Base-by-base conservation (phyloP, 1,139 yeast genomes). In the Pichia sp. region DNA sequence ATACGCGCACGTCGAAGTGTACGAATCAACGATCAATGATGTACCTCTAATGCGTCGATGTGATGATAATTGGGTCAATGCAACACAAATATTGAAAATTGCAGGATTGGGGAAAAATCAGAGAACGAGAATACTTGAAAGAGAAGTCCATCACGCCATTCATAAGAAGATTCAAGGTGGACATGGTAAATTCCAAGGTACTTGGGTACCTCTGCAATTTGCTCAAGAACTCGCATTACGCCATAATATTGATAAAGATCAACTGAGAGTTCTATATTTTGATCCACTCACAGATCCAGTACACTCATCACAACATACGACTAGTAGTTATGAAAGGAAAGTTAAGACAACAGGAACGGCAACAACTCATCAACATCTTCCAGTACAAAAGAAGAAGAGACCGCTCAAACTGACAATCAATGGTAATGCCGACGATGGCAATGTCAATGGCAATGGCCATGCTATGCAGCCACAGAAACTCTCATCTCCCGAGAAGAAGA, bases 151-250 rank as follows among this genome's bases (percentile, higher is more conserved):
- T 47, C 64, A 72, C 0, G 70, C 72, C 5, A 55, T 61, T 13
- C 81, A 74, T 47, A 77, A 72, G 46, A 74, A 74, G 49, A 74
- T 74, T 17, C 81, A 74, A 55, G 81, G 81, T 27, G 81, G 81
- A 1, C 73, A 72, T 51, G 80, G 81, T 10, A 67, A 74, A 42
- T 74, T 72, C 49, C 81, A 74, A 51, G 81, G 81, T 9, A 74
- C 81, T 5, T 74, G 74, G 62, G 74, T 73, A 9, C 79, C 79
- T 0, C 59, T 62, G 5, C 74, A 70, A 37, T 46, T 55, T 34
- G 80, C 79, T 14, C 67, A 60, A 39, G 53, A 63, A 33, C 57
- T 74, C 37, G 79, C 80, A 2, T 54, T 58, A 3, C 59, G 58
- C 23, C 72, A 72, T 49, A 72, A 72, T 0, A 62, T 73, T 9